Conservation (phyloP, 2,329 filamentous ascomycete species). For the Hymenoscyphus repandus region DNA sequence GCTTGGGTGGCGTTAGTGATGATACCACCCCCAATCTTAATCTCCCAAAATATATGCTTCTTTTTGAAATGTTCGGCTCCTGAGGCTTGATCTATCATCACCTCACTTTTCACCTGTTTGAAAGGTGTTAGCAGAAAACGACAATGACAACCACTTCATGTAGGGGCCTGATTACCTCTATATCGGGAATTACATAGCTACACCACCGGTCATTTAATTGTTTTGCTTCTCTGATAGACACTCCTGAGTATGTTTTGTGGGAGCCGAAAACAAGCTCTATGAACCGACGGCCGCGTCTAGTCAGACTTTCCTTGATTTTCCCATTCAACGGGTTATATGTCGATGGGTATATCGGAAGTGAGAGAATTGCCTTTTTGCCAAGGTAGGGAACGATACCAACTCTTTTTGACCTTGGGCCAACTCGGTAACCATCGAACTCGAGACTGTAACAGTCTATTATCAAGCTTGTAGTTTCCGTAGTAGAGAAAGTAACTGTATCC, state of each 20-base stretch:
- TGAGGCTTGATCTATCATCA: not conserved
- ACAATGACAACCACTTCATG: not conserved
- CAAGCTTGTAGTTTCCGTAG: not conserved
- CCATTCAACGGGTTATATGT: not conserved
- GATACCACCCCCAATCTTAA: not conserved
- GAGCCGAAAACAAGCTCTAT: not conserved
- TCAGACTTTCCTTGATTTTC: not conserved
- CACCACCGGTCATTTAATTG: not conserved
- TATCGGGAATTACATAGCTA: not conserved
- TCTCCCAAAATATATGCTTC: not conserved
- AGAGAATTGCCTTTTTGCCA: not conserved
- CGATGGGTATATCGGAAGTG: not conserved
- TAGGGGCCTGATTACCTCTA: not conserved
- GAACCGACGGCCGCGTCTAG: not conserved
- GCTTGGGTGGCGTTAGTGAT: not conserved
- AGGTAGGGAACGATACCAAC: not conserved
- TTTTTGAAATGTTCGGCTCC: not conserved
- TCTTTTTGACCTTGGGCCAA: not conserved
- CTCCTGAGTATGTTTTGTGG: not conserved
- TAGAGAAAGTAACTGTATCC: not conserved
- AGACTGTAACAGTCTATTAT: not conserved
- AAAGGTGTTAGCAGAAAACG: not conserved
- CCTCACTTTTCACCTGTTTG: slow-evolving; percentile 1
- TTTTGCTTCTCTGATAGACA: not conserved
- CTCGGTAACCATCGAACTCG: not conserved